A percentile compares a stretch with the other conserved stretches of the same genome.
Evolutionary conservation across 768 basidiomycete genomes (phyloP).

Genomic region (Tricholoma hemisulphureum): DNA sequence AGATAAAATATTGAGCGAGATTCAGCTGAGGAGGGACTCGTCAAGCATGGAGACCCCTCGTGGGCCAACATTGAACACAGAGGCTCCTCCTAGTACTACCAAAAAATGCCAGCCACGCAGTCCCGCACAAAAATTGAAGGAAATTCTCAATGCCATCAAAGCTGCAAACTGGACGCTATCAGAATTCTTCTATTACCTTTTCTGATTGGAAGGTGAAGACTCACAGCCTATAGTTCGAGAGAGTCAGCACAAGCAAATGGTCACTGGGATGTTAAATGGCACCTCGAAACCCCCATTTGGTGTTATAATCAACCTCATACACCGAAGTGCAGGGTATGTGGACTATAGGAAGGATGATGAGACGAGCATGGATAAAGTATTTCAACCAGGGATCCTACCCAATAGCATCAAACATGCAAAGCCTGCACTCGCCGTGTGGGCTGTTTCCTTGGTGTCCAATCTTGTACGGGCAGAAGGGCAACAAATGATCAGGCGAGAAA

Average conservation of each 20-base stretch:
- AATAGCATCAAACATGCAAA: constrained; percentile 4
- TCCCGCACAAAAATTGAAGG: neutral
- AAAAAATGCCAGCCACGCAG: neutral
- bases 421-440: constrained; percentile 8
- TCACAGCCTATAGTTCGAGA: too few relatives aligned
- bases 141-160: too few relatives aligned
- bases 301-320: too few relatives aligned
- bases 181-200: constrained; percentile 1
- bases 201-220: neutral
- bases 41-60: neutral
- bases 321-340: too few relatives aligned
- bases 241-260: too few relatives aligned
- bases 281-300: constrained; percentile 14
- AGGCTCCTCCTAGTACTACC: neutral
- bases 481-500: neutral
- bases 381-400: neutral
- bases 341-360: too few relatives aligned
- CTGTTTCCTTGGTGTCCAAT: neutral
- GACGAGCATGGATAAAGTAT: neutral
- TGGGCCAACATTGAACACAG: neutral
- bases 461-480: constrained; percentile 1
- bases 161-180: neutral
- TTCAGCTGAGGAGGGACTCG: too few relatives aligned
- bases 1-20: neutral
- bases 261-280: constrained; percentile 5